Evolutionary conservation across 2,329 filamentous ascomycete genomes (phyloP).

Genomic region (Xylaria polymorpha): DNA sequence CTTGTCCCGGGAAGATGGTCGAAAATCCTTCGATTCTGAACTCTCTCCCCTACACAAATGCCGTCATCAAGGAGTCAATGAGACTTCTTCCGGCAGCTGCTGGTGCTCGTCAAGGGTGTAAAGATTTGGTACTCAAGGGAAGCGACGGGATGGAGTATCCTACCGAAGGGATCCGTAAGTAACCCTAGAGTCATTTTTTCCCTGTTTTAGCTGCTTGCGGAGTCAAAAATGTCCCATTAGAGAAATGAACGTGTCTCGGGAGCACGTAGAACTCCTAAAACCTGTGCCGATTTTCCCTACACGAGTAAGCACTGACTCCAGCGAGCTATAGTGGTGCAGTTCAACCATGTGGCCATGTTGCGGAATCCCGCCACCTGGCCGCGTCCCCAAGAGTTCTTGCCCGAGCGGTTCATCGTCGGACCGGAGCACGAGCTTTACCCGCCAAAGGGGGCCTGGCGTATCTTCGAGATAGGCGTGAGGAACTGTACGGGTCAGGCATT

Average conservation of each 20-base stretch:
- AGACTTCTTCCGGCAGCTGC: conserved; percentile 65
- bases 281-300: too few relatives aligned
- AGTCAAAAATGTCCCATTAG: too few relatives aligned
- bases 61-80: conserved; percentile 66
- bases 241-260: too few relatives aligned
- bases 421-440: conserved; percentile 51
- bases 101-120: conserved; percentile 54
- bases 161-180: conserved; percentile 53
- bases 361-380: conserved; percentile 56
- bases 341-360: conserved; percentile 54
- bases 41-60: conserved; percentile 63
- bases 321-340: conserved; percentile 51
- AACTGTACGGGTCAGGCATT: conserved; percentile 66
- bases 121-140: conserved; percentile 56
- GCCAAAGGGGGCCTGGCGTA: conserved; percentile 62
- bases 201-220: too few relatives aligned
- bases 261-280: too few relatives aligned
- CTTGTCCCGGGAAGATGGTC: conserved; percentile 54
- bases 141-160: conserved; percentile 58
- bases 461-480: conserved; percentile 65
- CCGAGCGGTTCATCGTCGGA: conserved; percentile 58
- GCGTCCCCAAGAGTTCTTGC: conserved; percentile 58
- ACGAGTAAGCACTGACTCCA: too few relatives aligned
- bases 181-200: too few relatives aligned
- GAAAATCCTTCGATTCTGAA: conserved; percentile 60